These are phyloP conservation scores for Chamaenerion angustifolium DNA, from an alignment of 345 rosid genomes.

Conservation along the genomic window DNA sequence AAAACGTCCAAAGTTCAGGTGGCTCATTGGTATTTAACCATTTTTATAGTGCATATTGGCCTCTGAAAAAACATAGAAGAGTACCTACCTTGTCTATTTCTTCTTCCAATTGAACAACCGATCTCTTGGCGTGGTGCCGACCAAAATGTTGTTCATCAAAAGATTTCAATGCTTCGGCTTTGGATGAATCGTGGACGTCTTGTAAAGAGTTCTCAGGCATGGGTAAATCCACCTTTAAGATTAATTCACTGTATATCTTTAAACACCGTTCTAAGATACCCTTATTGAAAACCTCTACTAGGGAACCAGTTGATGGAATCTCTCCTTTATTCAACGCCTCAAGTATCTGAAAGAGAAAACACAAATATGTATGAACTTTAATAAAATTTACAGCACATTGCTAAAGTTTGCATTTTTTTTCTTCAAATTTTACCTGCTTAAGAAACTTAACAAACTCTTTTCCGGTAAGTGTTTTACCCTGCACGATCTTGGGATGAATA, in stretches of 20 bases:
- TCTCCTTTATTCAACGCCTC: constrained; percentile 98
- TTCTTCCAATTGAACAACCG: constrained; percentile 65
- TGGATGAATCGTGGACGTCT: constrained; percentile 51
- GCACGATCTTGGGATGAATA: constrained; percentile 87
- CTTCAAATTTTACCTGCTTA: constrained; percentile 48
- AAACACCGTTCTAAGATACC: constrained; percentile 77
- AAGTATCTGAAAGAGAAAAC: constrained; percentile 51
- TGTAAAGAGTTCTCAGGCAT: constrained; percentile 48
- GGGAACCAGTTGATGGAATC: constrained; percentile 97
- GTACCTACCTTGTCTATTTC: constrained; percentile 64
- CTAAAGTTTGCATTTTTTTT: background rate
- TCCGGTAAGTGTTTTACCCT: constrained; percentile 71
- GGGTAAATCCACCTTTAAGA: constrained; percentile 54
- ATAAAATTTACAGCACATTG: no score
- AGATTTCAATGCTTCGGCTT: constrained; percentile 39
- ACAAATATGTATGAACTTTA: background rate
- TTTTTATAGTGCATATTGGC: background rate
- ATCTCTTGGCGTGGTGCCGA: constrained; percentile 78
- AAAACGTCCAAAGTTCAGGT: no score
- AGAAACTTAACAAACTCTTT: constrained; percentile 85
- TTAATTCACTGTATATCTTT: constrained; percentile 61
- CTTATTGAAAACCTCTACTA: constrained; percentile 94
- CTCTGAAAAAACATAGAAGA: background rate
- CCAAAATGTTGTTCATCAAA: constrained; percentile 95
- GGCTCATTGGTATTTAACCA: no score